Percentiles rank a stretch among this genome's conserved stretches.
These are phyloP conservation scores for Xylaria scruposa DNA, from an alignment of 495 filamentous ascomycete species.

Conservation along the genomic window DNA sequence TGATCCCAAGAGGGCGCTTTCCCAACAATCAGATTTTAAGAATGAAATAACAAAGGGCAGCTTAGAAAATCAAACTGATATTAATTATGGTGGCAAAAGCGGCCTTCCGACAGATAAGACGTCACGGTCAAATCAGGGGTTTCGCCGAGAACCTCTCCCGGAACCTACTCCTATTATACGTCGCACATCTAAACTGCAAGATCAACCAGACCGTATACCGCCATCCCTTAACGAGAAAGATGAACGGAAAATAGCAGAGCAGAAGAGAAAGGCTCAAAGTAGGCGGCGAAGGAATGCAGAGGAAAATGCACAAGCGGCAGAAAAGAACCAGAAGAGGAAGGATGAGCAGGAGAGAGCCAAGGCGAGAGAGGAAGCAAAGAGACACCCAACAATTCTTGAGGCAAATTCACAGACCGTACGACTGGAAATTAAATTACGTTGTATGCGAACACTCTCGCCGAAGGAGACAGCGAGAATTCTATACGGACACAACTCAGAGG, in stretches of 20 bases:
- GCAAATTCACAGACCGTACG: neutral
- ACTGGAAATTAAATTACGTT: slow-evolving; percentile 3
- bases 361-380: neutral
- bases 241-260: neutral
- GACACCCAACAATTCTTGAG: neutral
- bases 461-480: neutral
- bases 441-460: slow-evolving; percentile 7
- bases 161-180: neutral
- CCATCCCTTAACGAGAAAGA: neutral
- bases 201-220: neutral
- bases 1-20: neutral
- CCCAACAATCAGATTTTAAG: neutral
- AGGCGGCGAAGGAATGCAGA: neutral
- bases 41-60: neutral
- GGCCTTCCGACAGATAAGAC: neutral
- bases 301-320: neutral
- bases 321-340: neutral
- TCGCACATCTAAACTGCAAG: neutral
- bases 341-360: neutral
- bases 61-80: neutral
- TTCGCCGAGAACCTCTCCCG: neutral
- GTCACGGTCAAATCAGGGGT: neutral
- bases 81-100: neutral
- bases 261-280: neutral
- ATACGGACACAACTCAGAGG: neutral